These are phyloP conservation scores for Saturnispora mendoncae DNA, from an alignment of 805 yeast genomes.

Conservation along the genomic window DNA sequence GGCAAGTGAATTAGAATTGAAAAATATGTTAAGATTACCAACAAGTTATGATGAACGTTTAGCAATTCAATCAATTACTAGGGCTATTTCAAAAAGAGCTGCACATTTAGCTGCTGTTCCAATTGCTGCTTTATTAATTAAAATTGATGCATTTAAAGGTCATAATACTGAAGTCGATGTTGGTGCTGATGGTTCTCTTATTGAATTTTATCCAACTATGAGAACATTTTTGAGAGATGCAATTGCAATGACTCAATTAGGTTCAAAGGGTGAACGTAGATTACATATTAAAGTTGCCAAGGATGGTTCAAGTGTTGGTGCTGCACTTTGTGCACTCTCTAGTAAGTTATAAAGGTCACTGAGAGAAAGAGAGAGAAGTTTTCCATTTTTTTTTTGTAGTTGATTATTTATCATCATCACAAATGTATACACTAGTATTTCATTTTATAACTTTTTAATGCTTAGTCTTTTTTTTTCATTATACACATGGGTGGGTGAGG, in stretches of 20 bases:
- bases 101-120: conserved; percentile 86
- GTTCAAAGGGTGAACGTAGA: conserved; percentile 66
- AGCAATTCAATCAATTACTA: conserved; percentile 63
- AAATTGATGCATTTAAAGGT: conserved; percentile 58
- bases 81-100: conserved; percentile 80
- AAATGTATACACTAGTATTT: background rate
- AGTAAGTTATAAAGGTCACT: background rate
- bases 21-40: conserved; percentile 59
- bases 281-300: conserved; percentile 74
- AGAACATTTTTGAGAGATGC: conserved; percentile 76
- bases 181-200: conserved; percentile 93
- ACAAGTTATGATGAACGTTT: conserved; percentile 64
- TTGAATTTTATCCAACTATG: conserved; percentile 89
- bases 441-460: no score
- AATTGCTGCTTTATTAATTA: conserved; percentile 66
- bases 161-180: conserved; percentile 72
- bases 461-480: no score
- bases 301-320: conserved; percentile 97
- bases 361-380: no score
- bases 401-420: no score
- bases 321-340: conserved; percentile 74
- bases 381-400: no score
- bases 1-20: conserved; percentile 60
- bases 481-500: no score
- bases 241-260: conserved; percentile 56